Percentiles rank a stretch among this genome's conserved stretches.
phyloP scores from a whole-genome alignment of 352 stramenopile genomes.

The Phytophthora fragariaefolia region DNA sequence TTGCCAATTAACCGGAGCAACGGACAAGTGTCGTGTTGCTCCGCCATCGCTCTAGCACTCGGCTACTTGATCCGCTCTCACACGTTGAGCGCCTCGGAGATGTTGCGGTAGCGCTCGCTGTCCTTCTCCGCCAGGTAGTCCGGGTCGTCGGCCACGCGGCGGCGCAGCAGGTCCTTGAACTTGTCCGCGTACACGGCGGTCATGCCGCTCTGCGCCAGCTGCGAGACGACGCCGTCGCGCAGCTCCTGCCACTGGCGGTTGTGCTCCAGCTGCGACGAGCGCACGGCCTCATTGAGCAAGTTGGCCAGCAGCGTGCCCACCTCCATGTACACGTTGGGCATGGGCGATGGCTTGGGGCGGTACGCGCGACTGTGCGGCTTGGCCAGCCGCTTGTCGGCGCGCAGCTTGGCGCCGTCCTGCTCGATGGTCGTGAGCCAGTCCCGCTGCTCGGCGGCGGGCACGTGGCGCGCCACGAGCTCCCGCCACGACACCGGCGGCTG shows the following conservation, averaged over 20 bases:
- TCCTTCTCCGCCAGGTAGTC: conserved; percentile 59
- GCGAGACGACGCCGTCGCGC: conserved; percentile 56
- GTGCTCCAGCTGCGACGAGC: conserved; percentile 62
- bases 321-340: conserved; percentile 75
- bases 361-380: conserved; percentile 73
- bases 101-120: conserved; percentile 62
- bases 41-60: conserved; percentile 1
- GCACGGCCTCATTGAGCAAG: conserved; percentile 71
- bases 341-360: conserved; percentile 42
- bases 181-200: conserved; percentile 57
- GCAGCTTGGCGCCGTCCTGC: conserved; percentile 55
- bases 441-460: conserved; percentile 57
- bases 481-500: conserved; percentile 64
- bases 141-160: conserved; percentile 56
- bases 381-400: conserved; percentile 34
- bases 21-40: too few relatives aligned
- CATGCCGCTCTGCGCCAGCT: conserved; percentile 58
- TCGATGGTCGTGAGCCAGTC: conserved; percentile 77
- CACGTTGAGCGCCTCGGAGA: conserved; percentile 52
- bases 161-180: conserved; percentile 65
- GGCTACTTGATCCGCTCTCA: conserved; percentile 23
- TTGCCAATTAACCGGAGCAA: too few relatives aligned
- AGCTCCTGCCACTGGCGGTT: conserved; percentile 61
- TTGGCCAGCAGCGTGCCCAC: conserved; percentile 65
- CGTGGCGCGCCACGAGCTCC: conserved; percentile 71